Evolutionary conservation across 1,284 basidiomycete species (phyloP), one percentile per base, ranked within the genome.

Genomic region (Meripilus lineatus): DNA sequence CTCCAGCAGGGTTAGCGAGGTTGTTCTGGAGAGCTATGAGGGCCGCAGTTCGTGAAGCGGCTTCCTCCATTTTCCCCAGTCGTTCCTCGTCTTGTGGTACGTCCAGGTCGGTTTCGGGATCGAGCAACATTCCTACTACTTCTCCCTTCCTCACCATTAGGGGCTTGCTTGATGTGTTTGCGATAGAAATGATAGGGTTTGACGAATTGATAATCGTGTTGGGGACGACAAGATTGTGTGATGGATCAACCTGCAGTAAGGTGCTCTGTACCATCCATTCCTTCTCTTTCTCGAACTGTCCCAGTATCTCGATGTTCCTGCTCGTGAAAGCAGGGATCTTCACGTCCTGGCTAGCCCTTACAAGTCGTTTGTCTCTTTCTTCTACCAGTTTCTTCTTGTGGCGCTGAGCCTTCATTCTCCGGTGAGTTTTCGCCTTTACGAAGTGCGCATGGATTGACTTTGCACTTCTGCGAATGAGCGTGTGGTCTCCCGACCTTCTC

Each of bases 221-320:
- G n/a, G n/a, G n/a, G n/a, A n/a, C n/a, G n/a, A n/a, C n/a, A n/a
- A n/a, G n/a, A n/a, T n/a, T n/a, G n/a, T n/a, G n/a, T 33, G n/a
- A 32, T 33, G 30, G 30, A 33, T 33, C 40, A 5, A 17, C 4
- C 10, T 42, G 25, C 15, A 42, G 30, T 7, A 42, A 10, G 5
- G 40, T 42, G 6, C 24, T 32, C 21, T 42, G 30, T 14, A 42
- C 32, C 8, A 33, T 14, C 40, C 40, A 42, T 14, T 17, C 15
- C 30, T 42, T 28, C 17, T 15, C 13, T 20, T 14, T n/a, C 5
- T 11, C 26, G 17, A 40, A 40, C 10, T 26, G n/a, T n/a, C n/a
- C n/a, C n/a, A n/a, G n/a, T n/a, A n/a, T n/a, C n/a, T n/a, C n/a
- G n/a, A n/a, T n/a, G n/a, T n/a, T n/a, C n/a, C n/a, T n/a, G n/a